A percentile compares a stretch with the other conserved stretches of the same genome.
phyloP scores from a whole-genome alignment of 2,329 filamentous ascomycete species.

The Microdochium paspali region DNA sequence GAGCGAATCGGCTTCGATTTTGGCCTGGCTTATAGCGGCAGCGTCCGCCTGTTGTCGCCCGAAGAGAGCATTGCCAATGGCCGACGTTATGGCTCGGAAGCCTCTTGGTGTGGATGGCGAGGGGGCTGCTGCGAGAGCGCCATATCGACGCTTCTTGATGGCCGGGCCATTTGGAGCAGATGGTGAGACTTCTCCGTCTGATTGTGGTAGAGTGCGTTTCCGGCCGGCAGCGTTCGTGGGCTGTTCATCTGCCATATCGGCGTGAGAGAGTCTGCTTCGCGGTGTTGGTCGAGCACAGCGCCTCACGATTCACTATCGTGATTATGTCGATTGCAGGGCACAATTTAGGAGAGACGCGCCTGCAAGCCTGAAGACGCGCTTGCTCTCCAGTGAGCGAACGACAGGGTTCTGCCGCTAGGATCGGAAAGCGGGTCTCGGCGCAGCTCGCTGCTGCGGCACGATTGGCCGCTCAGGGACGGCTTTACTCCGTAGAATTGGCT shows the following conservation, averaged over 20 bases:
- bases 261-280: neutral
- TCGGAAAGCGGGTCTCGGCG: too few species aligned
- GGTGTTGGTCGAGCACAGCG: neutral
- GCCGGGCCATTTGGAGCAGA: neutral
- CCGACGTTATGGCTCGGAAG: constrained; percentile 12
- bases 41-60: constrained; percentile 4
- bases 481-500: too few species aligned
- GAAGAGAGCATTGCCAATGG: constrained; percentile 8
- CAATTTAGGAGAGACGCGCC: too few species aligned
- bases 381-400: too few species aligned
- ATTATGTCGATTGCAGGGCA: neutral
- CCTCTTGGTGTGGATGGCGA: constrained; percentile 14
- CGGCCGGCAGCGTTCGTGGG: constrained; percentile 11
- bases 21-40: constrained; percentile 3
- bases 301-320: neutral
- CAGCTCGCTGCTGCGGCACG: too few species aligned
- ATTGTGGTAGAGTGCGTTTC: constrained; percentile 13
- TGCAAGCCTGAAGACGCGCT: too few species aligned
- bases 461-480: too few species aligned
- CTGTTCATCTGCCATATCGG: constrained; percentile 11
- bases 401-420: too few species aligned
- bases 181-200: constrained; percentile 11
- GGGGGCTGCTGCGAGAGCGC: constrained; percentile 5
- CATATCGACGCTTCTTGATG: neutral
- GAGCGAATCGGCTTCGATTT: constrained; percentile 4